phyloP scores from a whole-genome alignment of 495 filamentous ascomycete species.

The Penicillium alfredii region DNA sequence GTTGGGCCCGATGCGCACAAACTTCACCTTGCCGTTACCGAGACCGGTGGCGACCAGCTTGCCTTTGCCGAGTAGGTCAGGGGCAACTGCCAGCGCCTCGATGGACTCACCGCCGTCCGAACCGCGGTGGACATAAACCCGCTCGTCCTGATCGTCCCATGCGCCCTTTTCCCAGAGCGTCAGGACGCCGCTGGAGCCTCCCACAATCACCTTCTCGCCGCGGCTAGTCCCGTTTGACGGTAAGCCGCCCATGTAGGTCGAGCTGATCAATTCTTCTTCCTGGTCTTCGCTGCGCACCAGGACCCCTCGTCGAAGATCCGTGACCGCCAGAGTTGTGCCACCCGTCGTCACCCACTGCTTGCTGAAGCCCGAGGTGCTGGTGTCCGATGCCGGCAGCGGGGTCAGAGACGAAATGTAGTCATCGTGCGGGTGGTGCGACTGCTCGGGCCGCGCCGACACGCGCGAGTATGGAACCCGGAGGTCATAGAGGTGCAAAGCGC shows the following conservation, averaged over 20 bases:
- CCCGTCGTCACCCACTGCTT: conserved; percentile 94
- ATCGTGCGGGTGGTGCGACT: conserved; percentile 77
- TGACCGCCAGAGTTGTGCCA: conserved; percentile 80
- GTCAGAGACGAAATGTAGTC: conserved; percentile 91
- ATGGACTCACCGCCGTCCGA: conserved; percentile 59
- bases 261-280: conserved; percentile 83
- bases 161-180: conserved; percentile 89
- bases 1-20: conserved; percentile 52
- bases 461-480: conserved; percentile 60
- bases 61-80: conserved; percentile 56
- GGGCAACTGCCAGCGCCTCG: conserved; percentile 62
- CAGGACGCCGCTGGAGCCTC: conserved; percentile 70
- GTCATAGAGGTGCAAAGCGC: conserved; percentile 84
- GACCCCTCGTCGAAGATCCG: conserved; percentile 77
- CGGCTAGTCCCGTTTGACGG: conserved; percentile 54
- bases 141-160: conserved; percentile 92
- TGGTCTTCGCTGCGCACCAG: conserved; percentile 85
- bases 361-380: conserved; percentile 74
- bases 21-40: conserved; percentile 60
- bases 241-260: conserved; percentile 63
- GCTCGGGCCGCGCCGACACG: conserved; percentile 56
- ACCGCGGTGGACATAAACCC: conserved; percentile 61
- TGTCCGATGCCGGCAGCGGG: conserved; percentile 67
- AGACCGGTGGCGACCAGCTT: conserved; percentile 70
- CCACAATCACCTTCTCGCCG: conserved; percentile 73